Conservation (phyloP, 2,329 filamentous ascomycete genomes). For the Cladosporium sp. region DNA sequence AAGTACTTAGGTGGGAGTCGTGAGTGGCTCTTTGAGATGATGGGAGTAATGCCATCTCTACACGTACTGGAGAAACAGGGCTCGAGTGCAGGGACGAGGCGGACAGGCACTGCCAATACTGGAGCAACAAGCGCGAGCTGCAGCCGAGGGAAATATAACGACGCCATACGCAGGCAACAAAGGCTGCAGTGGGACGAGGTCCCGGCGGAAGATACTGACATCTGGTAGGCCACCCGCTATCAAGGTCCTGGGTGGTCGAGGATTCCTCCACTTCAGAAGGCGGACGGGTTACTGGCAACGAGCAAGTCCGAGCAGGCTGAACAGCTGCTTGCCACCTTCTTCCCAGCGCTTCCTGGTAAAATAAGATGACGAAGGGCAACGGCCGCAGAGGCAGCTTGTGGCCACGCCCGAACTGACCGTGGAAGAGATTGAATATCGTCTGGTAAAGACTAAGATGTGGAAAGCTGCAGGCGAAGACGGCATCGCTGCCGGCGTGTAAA, state of each 20-base stretch:
- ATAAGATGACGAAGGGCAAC: neutral
- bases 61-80: neutral
- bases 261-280: neutral
- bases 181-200: neutral
- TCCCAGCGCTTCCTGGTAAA: neutral
- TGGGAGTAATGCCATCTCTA: too few relatives aligned
- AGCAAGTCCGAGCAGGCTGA: neutral
- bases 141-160: neutral
- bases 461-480: slow-evolving; percentile 17
- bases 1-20: too few relatives aligned
- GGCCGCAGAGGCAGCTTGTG: neutral
- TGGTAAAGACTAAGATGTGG: slow-evolving; percentile 11
- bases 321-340: neutral
- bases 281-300: neutral
- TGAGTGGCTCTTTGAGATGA: too few relatives aligned
- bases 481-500: slow-evolving; percentile 19
- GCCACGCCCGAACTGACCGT: neutral
- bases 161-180: neutral
- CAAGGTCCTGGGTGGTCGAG: neutral
- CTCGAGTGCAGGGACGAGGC: neutral
- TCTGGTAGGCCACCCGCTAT: neutral
- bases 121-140: neutral
- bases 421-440: neutral
- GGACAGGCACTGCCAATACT: neutral
- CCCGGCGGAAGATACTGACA: neutral